Base-by-base conservation (phyloP, 345 rosid genomes). In the Populus pruinosa region DNA sequence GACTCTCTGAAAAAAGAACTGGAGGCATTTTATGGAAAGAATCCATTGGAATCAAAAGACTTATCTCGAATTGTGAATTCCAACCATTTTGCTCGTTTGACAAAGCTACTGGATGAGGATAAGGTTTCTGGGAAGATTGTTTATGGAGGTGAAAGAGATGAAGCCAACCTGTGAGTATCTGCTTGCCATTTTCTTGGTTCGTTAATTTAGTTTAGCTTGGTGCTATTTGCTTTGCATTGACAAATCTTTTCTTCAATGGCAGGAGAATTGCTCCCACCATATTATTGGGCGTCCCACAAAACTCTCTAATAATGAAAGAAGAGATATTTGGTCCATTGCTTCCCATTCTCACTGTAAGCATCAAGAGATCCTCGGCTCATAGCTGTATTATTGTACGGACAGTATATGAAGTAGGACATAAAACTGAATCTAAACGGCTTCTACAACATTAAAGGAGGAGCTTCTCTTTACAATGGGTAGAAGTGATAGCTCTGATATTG, bases 281-380 rank as follows among this genome's bases (percentile, higher is more conserved):
- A 83, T 87, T 96, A 85, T 86, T 96, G n/a, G 97, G 90, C 56
- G 95, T 92, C 4, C 97, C 99, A 1, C 78, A 33, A 72, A 89
- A 93, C 78, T 89, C 98, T 82, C 55, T 86, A 80, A 89, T 93
- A 55, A 96, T 96, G 99, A 87, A 72, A 21, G 97, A 96, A 74
- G 99, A 93, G 87, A 93, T 96, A 67, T 96, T 93, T 85, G 99
- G 99, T 66, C 99, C 99, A 27, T 79, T 96, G 81, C 98, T 96
- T 83, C 99, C 99, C 73, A 88, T 96, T 77, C 63, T 92, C 76
- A 83, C 79, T 44, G 98, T 96, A 87, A 27, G 81, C 75, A 70
- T 75, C n/a, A 41, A 73, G 36, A 61, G 17, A 38, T 63, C 18
- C 21, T 35, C 39, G 6, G 39, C 39, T 27, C 20, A 65, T 65